Conservation (phyloP, 2,329 filamentous ascomycete genomes). For the Pseudodiploospora longispora region DNA sequence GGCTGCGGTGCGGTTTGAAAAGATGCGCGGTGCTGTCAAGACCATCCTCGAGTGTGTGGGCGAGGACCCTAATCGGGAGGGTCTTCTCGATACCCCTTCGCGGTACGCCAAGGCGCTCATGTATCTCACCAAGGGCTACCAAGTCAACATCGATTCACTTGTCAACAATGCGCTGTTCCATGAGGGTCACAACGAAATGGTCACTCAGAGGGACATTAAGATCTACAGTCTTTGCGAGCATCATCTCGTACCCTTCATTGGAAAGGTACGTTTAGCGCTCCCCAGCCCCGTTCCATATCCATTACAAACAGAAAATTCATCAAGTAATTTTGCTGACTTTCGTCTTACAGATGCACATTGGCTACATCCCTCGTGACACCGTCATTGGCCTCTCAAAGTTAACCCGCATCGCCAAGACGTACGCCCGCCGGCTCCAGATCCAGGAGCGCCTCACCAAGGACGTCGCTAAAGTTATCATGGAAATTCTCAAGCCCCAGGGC, state of each 20-base stretch:
- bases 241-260: slow-evolving; percentile 91
- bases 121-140: slow-evolving; percentile 93
- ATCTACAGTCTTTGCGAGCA: slow-evolving; percentile 94
- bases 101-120: slow-evolving; percentile 94
- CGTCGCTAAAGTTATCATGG: slow-evolving; percentile 86
- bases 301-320: not conserved
- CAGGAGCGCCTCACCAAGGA: slow-evolving; percentile 96
- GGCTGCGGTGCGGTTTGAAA: slow-evolving; percentile 43
- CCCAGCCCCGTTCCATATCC: not conserved
- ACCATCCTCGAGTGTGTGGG: slow-evolving; percentile 62
- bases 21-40: slow-evolving; percentile 53
- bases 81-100: slow-evolving; percentile 61
- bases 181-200: slow-evolving; percentile 93
- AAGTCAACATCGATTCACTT: slow-evolving; percentile 85
- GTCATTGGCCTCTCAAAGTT: slow-evolving; percentile 95
- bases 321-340: not conserved
- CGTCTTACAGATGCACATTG: slow-evolving; percentile 80
- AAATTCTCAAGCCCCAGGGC: slow-evolving; percentile 86
- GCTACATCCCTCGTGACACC: slow-evolving; percentile 85
- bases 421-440: slow-evolving; percentile 84
- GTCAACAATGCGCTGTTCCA: slow-evolving; percentile 93
- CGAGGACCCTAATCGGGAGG: slow-evolving; percentile 58
- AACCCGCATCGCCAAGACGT: slow-evolving; percentile 94
- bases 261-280: slow-evolving; percentile 56
- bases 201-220: slow-evolving; percentile 97